phyloP scores from a whole-genome alignment of 2,329 filamentous ascomycete species.

The Ophiostoma tasmaniense region DNA sequence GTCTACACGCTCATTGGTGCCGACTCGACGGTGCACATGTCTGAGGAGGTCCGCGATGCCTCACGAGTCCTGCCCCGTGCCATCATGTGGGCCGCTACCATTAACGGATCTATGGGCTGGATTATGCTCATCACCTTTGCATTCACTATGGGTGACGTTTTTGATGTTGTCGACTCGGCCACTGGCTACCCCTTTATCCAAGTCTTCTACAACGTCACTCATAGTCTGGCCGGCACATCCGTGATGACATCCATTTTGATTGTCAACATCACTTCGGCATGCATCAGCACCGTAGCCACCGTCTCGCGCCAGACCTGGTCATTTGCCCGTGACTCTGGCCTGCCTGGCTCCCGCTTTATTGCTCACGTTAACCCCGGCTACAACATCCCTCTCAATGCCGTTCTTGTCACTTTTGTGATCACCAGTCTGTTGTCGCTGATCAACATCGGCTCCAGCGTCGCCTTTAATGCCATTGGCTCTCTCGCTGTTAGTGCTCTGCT shows the following conservation, averaged over 20 bases:
- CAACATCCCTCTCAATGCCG: slow-evolving; percentile 36
- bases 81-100: slow-evolving; percentile 29
- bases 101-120: slow-evolving; percentile 33
- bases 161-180: slow-evolving; percentile 25
- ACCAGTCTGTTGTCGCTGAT: slow-evolving; percentile 39
- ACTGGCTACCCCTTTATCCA: slow-evolving; percentile 52
- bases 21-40: slow-evolving; percentile 31
- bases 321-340: slow-evolving; percentile 33
- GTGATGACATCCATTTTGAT: slow-evolving; percentile 43
- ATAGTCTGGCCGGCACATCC: slow-evolving; percentile 38
- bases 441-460: slow-evolving; percentile 42
- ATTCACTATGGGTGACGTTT: slow-evolving; percentile 29
- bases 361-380: slow-evolving; percentile 26
- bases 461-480: slow-evolving; percentile 46
- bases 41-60: slow-evolving; percentile 34
- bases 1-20: slow-evolving; percentile 31
- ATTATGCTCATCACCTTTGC: slow-evolving; percentile 32
- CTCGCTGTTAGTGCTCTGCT: slow-evolving; percentile 42
- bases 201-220: slow-evolving; percentile 45
- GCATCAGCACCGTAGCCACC: slow-evolving; percentile 46
- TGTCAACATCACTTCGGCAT: slow-evolving; percentile 39
- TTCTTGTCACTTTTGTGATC: slow-evolving; percentile 40
- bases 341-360: slow-evolving; percentile 38
- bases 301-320: slow-evolving; percentile 51
- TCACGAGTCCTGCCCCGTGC: slow-evolving; percentile 29